phyloP scores from a whole-genome alignment of 352 stramenopile species.

The Aphanomyces invadans region DNA sequence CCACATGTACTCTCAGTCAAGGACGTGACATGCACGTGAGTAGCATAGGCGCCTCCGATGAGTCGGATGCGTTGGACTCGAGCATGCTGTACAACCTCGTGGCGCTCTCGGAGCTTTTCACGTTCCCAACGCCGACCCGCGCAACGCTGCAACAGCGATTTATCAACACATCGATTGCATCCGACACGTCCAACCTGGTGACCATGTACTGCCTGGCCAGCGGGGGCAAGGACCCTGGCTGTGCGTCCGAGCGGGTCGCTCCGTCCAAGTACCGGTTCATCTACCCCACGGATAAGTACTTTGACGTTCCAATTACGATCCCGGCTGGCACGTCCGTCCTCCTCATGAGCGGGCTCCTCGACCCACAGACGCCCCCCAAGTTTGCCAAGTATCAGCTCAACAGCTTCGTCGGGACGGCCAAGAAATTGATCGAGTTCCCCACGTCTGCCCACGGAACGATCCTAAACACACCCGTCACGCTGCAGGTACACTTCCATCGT shows the following conservation, averaged over 20 bases:
- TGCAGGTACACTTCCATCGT: conserved; percentile 10
- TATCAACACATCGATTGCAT: conserved; percentile 27
- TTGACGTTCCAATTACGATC: conserved; percentile 36
- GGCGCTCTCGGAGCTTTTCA: conserved; percentile 49
- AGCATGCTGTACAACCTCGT: conserved; percentile 44
- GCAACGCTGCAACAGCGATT: conserved; percentile 28
- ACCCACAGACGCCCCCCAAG: conserved; percentile 44
- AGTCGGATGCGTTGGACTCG: conserved; percentile 27
- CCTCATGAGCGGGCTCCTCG: conserved; percentile 42
- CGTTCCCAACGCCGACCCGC: conserved; percentile 28
- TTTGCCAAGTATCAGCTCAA: conserved; percentile 36
- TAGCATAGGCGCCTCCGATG: neutral
- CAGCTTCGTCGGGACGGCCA: conserved; percentile 31
- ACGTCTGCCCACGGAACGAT: conserved; percentile 35
- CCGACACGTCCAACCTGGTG: conserved; percentile 26
- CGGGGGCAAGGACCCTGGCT: neutral
- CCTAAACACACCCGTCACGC: conserved; percentile 30
- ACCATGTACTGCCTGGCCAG: conserved; percentile 48
- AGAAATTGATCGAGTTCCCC: conserved; percentile 44
- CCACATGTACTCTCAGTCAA: neutral
- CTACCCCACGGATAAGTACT: conserved; percentile 47
- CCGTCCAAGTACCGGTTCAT: conserved; percentile 27
- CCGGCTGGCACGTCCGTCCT: conserved; percentile 37
- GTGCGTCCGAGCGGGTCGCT: conserved; percentile 15
- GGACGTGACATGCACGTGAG: neutral